Conservation (phyloP, 2,329 filamentous ascomycete species). For the Mycosphaerella arachidis region DNA sequence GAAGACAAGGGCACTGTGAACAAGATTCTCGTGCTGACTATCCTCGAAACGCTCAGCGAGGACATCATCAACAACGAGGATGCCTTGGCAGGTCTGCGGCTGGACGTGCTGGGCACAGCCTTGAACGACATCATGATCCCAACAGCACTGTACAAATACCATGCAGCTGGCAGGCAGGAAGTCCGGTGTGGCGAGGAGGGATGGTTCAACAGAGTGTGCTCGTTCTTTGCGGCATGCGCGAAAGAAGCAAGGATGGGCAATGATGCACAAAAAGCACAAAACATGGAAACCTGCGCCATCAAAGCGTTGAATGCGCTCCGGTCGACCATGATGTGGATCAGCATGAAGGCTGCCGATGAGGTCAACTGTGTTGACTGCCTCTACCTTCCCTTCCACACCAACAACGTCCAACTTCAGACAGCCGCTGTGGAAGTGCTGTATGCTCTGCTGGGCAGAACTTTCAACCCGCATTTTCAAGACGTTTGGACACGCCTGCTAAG, state of each 20-base stretch:
- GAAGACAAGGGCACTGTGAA: slow-evolving; percentile 48
- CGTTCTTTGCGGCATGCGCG: slow-evolving; percentile 70
- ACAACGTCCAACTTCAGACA: slow-evolving; percentile 69
- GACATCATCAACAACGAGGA: slow-evolving; percentile 90
- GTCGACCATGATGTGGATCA: slow-evolving; percentile 80
- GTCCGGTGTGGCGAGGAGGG: slow-evolving; percentile 77
- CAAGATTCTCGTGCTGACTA: slow-evolving; percentile 81
- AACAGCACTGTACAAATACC: slow-evolving; percentile 65
- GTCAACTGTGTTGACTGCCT: slow-evolving; percentile 67
- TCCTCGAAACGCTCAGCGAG: slow-evolving; percentile 88
- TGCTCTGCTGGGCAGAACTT: slow-evolving; percentile 38
- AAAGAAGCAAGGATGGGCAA: slow-evolving; percentile 39
- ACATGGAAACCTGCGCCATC: slow-evolving; percentile 53
- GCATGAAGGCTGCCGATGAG: slow-evolving; percentile 72
- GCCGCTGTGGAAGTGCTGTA: slow-evolving; percentile 44
- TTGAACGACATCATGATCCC: slow-evolving; percentile 94
- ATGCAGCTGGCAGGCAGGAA: slow-evolving; percentile 58
- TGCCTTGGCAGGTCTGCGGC: slow-evolving; percentile 74
- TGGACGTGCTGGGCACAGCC: slow-evolving; percentile 78
- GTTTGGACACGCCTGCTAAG: slow-evolving; percentile 29
- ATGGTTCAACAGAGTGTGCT: slow-evolving; percentile 75
- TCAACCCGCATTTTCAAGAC: slow-evolving; percentile 66
- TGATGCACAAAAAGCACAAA: slow-evolving; percentile 58
- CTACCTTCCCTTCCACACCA: slow-evolving; percentile 65
- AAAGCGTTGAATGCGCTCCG: slow-evolving; percentile 74